Evolutionary conservation across 192 early-diverging fungal genomes (phyloP).

Genomic region (Coemansia guatemalensis): DNA sequence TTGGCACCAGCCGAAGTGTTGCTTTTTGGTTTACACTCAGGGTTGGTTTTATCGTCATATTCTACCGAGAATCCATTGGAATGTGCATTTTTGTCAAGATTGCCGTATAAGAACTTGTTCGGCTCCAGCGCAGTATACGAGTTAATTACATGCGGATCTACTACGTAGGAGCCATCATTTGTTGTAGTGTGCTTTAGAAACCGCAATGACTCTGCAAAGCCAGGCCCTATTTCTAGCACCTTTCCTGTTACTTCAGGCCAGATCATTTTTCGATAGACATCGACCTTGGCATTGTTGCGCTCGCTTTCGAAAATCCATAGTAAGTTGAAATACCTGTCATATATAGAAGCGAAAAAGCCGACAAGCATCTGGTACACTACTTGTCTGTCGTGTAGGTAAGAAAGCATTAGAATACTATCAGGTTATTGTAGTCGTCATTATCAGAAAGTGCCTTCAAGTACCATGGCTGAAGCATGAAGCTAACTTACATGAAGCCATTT

Average conservation of each 20-base stretch:
- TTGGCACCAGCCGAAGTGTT: conserved; percentile 4
- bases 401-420: not conserved
- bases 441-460: no score
- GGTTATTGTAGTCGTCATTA: not conserved
- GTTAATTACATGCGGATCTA: conserved; percentile 23
- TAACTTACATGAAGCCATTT: no score
- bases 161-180: conserved; percentile 21
- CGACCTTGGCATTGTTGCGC: conserved; percentile 36
- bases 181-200: conserved; percentile 32
- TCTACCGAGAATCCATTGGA: conserved; percentile 34
- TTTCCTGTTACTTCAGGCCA: conserved; percentile 48
- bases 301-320: conserved; percentile 36
- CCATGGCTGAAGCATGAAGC: no score
- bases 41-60: conserved; percentile 28
- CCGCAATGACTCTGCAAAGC: conserved; percentile 34
- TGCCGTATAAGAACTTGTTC: conserved; percentile 38
- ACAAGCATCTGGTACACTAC: conserved; percentile 8
- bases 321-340: conserved; percentile 37
- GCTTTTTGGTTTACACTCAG: not conserved
- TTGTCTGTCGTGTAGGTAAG: no score
- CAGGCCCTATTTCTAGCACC: conserved; percentile 46
- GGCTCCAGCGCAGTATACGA: conserved; percentile 50
- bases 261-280: conserved; percentile 33
- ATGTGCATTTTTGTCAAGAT: conserved; percentile 33
- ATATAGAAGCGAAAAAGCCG: not conserved